Evolutionary conservation across 2,329 filamentous ascomycete species (phyloP).

Genomic region (Aaosphaeria arxii): DNA sequence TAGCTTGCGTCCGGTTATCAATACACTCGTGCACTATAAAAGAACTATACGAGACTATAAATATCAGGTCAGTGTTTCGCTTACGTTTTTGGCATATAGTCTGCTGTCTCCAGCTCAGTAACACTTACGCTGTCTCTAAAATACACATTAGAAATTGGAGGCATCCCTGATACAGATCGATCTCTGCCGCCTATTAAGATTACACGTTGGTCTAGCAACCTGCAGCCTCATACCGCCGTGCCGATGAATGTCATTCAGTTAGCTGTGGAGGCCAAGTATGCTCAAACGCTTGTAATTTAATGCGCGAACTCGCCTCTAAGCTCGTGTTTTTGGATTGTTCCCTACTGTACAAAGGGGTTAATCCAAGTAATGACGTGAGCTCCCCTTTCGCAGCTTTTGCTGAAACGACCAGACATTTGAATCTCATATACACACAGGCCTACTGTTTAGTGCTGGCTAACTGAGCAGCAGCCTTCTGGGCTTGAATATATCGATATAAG

Average conservation of each 20-base stretch:
- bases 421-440: too few relatives aligned
- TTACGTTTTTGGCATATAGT: too few relatives aligned
- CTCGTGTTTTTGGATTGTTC: slow-evolving; percentile 13
- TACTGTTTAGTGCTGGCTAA: neutral
- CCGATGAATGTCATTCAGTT: slow-evolving; percentile 17
- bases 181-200: slow-evolving; percentile 14
- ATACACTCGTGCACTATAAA: too few relatives aligned
- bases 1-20: too few relatives aligned
- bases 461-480: slow-evolving; percentile 4
- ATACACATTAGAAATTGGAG: too few relatives aligned
- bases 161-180: slow-evolving; percentile 12
- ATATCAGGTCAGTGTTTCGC: too few relatives aligned
- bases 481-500: slow-evolving; percentile 15
- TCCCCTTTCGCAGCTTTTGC: neutral
- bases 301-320: slow-evolving; percentile 21
- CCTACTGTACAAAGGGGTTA: slow-evolving; percentile 16
- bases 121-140: too few relatives aligned
- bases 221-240: slow-evolving; percentile 16
- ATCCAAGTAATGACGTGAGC: slow-evolving; percentile 17
- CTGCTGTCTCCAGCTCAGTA: too few relatives aligned
- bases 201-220: slow-evolving; percentile 16
- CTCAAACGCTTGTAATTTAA: slow-evolving; percentile 17
- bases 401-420: too few relatives aligned
- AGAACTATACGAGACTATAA: too few relatives aligned
- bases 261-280: slow-evolving; percentile 22